Evolutionary conservation across 495 filamentous ascomycete species (phyloP), one percentile per base, ranked within the genome.

Genomic region (Umbilicaria muhlenbergii): DNA sequence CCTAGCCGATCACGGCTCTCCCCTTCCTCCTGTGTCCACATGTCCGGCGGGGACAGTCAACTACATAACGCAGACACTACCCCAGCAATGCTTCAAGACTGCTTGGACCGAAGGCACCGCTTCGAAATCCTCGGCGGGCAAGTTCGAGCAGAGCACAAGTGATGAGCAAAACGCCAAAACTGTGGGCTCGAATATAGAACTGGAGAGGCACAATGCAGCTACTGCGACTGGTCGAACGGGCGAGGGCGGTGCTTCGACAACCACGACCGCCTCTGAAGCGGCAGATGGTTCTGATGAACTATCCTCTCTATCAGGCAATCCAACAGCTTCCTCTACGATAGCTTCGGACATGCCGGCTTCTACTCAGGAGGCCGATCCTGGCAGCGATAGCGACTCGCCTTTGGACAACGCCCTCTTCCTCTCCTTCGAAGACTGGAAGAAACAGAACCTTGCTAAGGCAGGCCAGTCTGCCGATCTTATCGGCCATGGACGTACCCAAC

Each of bases 391-490:
- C 11, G 77, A 83, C 21, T 83, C 79, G 0, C 75, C 81, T 14
- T 71, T 94, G 7, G 81, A 88, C 51, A 81, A 82, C 33, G 79
- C 78, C 24, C 79, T 85, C 28, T 96, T 98, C 56, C 80, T 98
- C 41, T 95, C 91, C 0, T 98, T 98, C 52, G 91, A 95, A 55
- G 89, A 96, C 50, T 98, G 91, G 91, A 95, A 92, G 64, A 84
- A 83, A 54, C 83, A 88, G 67, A 94, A 93, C 59, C 66, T 95
- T 11, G 85, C 78, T 32, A 85, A 84, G 54, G 80, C 75, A 3
- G 91, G 86, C 3, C 88, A 92, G 54, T 87, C 87, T 16, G 77
- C 75, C 8, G 78, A 91, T 44, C 74, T 80, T 50, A 69, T 86
- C 21, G 80, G 76, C 24, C 57, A 68, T 3, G 68, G 69, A 39